Evolutionary conservation across 306 rosid species (phyloP).

Genomic region (Psophocarpus tetragonolobus): DNA sequence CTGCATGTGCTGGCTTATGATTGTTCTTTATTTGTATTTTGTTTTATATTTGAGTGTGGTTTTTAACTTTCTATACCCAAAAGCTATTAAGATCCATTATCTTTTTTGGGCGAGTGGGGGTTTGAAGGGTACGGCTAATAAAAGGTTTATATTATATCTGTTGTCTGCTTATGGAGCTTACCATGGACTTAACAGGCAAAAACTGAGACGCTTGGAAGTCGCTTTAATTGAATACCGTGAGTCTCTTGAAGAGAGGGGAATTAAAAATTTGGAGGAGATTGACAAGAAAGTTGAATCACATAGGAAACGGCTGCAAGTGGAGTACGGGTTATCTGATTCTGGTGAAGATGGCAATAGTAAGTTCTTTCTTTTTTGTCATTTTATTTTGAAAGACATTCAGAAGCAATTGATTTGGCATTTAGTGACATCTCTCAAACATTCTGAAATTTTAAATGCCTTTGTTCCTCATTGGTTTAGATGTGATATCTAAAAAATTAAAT

Average conservation of each 20-base stretch:
- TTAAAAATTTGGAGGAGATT: constrained; percentile 76
- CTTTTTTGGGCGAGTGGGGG: background rate
- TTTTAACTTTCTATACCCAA: constrained; percentile 15
- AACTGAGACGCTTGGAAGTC: constrained; percentile 90
- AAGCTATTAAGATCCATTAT: background rate
- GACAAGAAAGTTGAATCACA: constrained; percentile 67
- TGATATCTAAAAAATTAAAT: background rate
- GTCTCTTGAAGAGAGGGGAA: constrained; percentile 89
- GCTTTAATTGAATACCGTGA: constrained; percentile 95
- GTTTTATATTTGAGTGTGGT: background rate
- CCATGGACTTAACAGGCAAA: constrained; percentile 62
- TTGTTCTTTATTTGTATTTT: background rate
- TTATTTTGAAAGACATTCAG: constrained; percentile 4
- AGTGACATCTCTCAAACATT: constrained; percentile 2
- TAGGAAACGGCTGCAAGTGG: constrained; percentile 72
- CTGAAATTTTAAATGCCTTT: background rate
- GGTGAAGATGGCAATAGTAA: constrained; percentile 75
- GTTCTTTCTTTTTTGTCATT: constrained; percentile 31
- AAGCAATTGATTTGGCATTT: background rate
- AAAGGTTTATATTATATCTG: constrained; percentile 3
- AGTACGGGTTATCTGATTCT: constrained; percentile 77
- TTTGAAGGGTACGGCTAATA: background rate
- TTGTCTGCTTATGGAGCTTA: constrained; percentile 31
- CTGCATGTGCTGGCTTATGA: background rate
- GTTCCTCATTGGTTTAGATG: background rate